Conservation (phyloP, 345 rosid species). For the Sonneratia alba region DNA sequence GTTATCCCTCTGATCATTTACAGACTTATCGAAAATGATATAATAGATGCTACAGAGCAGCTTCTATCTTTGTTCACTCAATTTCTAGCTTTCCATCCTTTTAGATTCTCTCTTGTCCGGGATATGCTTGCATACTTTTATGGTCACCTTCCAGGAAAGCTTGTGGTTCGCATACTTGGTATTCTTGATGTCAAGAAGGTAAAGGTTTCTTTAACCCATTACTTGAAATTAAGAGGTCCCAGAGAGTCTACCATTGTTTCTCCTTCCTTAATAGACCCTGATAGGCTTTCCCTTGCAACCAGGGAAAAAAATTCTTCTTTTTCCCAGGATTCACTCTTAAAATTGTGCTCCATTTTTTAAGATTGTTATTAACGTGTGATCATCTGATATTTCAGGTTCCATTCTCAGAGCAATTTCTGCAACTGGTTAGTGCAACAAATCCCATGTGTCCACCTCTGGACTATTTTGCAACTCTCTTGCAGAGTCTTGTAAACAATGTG, state of each 20-base stretch:
- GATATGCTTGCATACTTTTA: constrained; percentile 95
- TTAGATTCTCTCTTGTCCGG: constrained; percentile 91
- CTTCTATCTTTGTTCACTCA: constrained; percentile 45
- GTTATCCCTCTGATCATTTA: constrained; percentile 88
- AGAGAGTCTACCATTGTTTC: neutral
- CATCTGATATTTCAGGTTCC: constrained; percentile 53
- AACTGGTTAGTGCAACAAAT: constrained; percentile 55
- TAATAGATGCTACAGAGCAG: constrained; percentile 63
- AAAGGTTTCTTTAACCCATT: constrained; percentile 2
- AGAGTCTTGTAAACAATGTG: constrained; percentile 88
- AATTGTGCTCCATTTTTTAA: neutral
- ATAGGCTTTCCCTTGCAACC: neutral
- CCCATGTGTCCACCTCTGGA: constrained; percentile 82
- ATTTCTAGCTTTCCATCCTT: constrained; percentile 74
- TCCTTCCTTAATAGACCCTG: neutral
- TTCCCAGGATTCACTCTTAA: neutral
- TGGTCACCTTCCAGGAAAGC: constrained; percentile 81
- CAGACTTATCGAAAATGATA: constrained; percentile 90
- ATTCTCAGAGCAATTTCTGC: constrained; percentile 90
- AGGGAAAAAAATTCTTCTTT: neutral
- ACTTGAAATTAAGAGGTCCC: neutral
- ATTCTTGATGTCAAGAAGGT: constrained; percentile 92
- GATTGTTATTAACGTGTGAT: neutral
- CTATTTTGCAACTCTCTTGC: constrained; percentile 76
- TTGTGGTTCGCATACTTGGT: constrained; percentile 56